Conservation (phyloP, 352 stramenopile species). For the Pythium oligandrum region DNA sequence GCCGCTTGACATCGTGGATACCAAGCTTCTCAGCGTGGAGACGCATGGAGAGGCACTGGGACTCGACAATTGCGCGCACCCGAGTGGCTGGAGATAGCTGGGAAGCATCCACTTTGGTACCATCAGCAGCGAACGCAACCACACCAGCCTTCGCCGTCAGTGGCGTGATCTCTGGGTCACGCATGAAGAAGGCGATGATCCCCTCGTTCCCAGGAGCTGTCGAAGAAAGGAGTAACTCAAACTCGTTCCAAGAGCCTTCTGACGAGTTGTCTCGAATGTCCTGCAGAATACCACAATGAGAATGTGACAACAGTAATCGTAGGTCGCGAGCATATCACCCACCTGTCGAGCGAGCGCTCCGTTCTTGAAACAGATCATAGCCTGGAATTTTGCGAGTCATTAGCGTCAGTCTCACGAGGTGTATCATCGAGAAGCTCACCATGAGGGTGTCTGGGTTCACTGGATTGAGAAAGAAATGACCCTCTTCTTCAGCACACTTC, state of each 20-base stretch:
- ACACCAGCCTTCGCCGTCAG: constrained; percentile 37
- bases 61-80: constrained; percentile 62
- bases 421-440: constrained; percentile 11
- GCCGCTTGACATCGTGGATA: constrained; percentile 34
- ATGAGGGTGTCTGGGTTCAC: constrained; percentile 65
- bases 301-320: neutral
- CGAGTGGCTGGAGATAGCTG: constrained; percentile 7
- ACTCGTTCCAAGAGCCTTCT: constrained; percentile 42
- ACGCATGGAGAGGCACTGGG: constrained; percentile 55
- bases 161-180: constrained; percentile 65
- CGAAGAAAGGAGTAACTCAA: constrained; percentile 39
- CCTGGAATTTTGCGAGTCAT: constrained; percentile 17
- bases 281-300: constrained; percentile 6
- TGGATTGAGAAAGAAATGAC: constrained; percentile 81
- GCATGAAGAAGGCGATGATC: constrained; percentile 53
- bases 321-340: neutral
- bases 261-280: constrained; percentile 41
- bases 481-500: constrained; percentile 50
- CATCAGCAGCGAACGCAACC: constrained; percentile 33
- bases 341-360: constrained; percentile 66
- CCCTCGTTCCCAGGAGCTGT: constrained; percentile 41
- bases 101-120: constrained; percentile 1
- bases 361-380: constrained; percentile 89
- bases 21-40: constrained; percentile 53
- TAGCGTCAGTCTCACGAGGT: too few species aligned